Conservation (phyloP, 2,329 filamentous ascomycete genomes). For the Colletotrichum cuscutae region DNA sequence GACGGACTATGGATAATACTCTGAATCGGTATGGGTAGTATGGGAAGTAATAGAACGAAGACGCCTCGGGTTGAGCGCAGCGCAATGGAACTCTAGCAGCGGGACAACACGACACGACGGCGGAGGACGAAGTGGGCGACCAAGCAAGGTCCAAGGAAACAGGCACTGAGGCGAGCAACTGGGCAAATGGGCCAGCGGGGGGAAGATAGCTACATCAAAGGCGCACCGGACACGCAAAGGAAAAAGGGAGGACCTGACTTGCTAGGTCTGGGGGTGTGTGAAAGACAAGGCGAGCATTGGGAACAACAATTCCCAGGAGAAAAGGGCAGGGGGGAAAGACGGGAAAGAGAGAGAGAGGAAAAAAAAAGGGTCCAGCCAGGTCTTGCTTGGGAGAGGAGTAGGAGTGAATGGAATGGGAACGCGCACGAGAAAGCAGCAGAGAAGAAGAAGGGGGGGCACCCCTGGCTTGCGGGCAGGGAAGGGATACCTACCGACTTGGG, state of each 20-base stretch:
- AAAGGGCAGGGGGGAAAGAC: not conserved
- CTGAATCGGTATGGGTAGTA: not conserved
- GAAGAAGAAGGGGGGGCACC: not conserved
- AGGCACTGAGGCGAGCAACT: not conserved
- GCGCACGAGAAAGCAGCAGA: not conserved
- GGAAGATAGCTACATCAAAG: not conserved
- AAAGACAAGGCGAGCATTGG: conserved; percentile 23
- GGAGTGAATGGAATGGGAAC: not conserved
- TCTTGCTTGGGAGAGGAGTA: not conserved
- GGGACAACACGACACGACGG: not conserved
- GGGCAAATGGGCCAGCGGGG: not conserved
- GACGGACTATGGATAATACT: not conserved
- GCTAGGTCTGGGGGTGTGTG: conserved; percentile 3
- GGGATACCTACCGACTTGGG: conserved; percentile 19
- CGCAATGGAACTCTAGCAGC: not conserved
- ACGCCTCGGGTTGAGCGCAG: not conserved
- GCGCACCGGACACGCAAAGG: conserved; percentile 4
- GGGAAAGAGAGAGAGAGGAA: not conserved
- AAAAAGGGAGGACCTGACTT: conserved; percentile 13
- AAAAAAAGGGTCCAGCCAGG: conserved; percentile 27
- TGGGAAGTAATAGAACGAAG: conserved; percentile 7
- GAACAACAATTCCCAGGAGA: too few species aligned
- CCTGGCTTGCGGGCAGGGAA: conserved; percentile 26
- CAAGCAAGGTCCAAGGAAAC: conserved; percentile 3
- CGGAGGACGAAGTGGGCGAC: not conserved